Base-by-base conservation (phyloP, 352 stramenopile genomes). In the Phytophthora syringae region DNA sequence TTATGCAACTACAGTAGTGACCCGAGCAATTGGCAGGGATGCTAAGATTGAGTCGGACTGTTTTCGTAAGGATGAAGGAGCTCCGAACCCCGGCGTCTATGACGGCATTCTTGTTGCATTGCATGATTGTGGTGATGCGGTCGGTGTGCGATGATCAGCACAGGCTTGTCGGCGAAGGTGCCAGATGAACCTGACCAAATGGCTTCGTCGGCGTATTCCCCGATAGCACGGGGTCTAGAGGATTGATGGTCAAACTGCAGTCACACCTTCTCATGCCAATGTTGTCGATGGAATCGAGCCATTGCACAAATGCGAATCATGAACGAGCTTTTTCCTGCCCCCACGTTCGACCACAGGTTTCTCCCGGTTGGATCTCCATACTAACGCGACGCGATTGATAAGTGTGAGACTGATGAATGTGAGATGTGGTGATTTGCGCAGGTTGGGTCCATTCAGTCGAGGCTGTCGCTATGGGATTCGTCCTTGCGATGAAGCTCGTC, bases 151-250 rank as follows among this genome's bases (percentile, higher is more conserved):
- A 72, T 72, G 27, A 67, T 67, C 20, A 71, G 42, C 49, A 98
- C 82, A n/a, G 96, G 98, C 18, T 89, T 84, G 36, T 90, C 71
- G 7, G 53, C 60, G 77, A 98, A 98, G 18, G 97, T 93, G 64
- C 37, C 88, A 84, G 55, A 74, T 68, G 92, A 13, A 86, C 74
- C n/a, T 78, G 86, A 73, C 70, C 86, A 87, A 13, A 97, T 72
- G 15, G 52, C 74, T 2, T 74, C 72, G 42, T 97, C 89, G 13
- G 53, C 70, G 75, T 91, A 95, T 40, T 91, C 57, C 21, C 76
- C 66, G 59, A 96, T 97, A 98, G 65, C n/a, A 98, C 89, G 11
- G 95, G 93, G 62, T 98, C 92, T 52, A 81, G 72, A 18, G 95
- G 71, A 32, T 89, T 85, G 24, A 91, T 86, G 2, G 77, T 64